phyloP scores from a whole-genome alignment of 2,329 filamentous ascomycete genomes.

The Phaeosphaeria sp. region DNA sequence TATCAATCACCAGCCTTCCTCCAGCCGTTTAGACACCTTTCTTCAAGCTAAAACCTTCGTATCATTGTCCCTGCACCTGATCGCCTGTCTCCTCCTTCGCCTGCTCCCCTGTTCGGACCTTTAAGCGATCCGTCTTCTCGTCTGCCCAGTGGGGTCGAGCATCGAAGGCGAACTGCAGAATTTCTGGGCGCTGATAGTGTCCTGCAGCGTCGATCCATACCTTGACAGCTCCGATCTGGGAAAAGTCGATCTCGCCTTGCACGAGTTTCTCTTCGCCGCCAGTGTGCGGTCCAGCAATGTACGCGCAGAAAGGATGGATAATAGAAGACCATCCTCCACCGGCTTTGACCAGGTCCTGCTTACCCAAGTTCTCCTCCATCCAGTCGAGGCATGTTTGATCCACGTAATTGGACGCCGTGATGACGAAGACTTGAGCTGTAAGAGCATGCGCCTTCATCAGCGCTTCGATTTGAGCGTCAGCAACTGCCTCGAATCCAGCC shows the following conservation, averaged over 20 bases:
- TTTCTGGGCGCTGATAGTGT: constrained; percentile 46
- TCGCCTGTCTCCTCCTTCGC: constrained; percentile 14
- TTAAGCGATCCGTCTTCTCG: constrained; percentile 35
- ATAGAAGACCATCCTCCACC: constrained; percentile 47
- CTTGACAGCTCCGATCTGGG: constrained; percentile 40
- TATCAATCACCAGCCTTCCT: neutral
- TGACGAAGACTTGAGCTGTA: constrained; percentile 54
- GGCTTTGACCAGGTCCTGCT: constrained; percentile 41
- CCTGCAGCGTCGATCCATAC: constrained; percentile 48
- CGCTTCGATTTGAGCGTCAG: constrained; percentile 55
- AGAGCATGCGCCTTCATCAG: constrained; percentile 56
- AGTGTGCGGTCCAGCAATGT: constrained; percentile 43
- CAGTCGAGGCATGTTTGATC: constrained; percentile 52
- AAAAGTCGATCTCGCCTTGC: constrained; percentile 45
- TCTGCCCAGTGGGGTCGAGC: constrained; percentile 39
- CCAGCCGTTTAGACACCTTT: neutral
- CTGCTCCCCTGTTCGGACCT: constrained; percentile 15
- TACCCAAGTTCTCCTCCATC: constrained; percentile 46
- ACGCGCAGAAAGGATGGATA: constrained; percentile 45
- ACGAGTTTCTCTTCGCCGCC: constrained; percentile 44
- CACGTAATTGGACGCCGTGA: constrained; percentile 52
- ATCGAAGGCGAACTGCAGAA: constrained; percentile 43
- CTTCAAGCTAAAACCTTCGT: neutral
- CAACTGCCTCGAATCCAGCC: constrained; percentile 50
- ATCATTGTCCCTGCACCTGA: neutral